Base-by-base conservation (phyloP, 225 moss, liverwort and hornwort species). In the Ulota crispa region DNA sequence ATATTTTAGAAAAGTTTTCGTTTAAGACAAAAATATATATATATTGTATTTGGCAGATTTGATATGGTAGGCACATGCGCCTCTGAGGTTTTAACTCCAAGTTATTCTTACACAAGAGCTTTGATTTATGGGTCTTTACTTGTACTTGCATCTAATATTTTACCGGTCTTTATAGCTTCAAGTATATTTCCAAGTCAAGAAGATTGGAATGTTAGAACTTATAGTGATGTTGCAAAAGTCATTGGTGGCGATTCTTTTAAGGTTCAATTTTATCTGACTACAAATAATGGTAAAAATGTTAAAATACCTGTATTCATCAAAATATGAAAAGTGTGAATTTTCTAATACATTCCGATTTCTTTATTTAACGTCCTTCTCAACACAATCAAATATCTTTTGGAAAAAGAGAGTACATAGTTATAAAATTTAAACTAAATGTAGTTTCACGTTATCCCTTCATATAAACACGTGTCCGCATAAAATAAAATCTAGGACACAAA, bases 31-130 rank as follows among this genome's bases (percentile, higher is more conserved):
- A 1, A 4, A 30, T 12, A 45, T 0, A 3, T 0, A 3, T 45
- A 14, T 24, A n/a, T 53, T 0, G 5, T 23, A 2, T 24, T n/a
- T 70, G 31, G 10, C 45, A 86, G 83, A 64, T 86, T 93, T 64
- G 93, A 95, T 83, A 74, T 85, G n/a, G 74, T 89, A 14, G 95
- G 93, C 69, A 92, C 89, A n/a, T 92, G 88, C 55, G 96, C 95
- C 62, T 84, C 93, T 0, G 95, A 97, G 73, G 92, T 97, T 5
- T 66, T 86, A 55, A 93, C 92, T 64, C 93, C 96, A 62, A 83
- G 88, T 26, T 80, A 81, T 32, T 87, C 95, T 31, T 97, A 95
- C 77, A 93, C 93, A 12, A 79, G 68, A 61, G 93, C 92, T 56
- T 72, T 92, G 3, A 28, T 0, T 0, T 86, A 88, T 47, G 84